These are phyloP conservation scores for Boletus rex-veris DNA, from an alignment of 768 basidiomycete species.

Conservation along the genomic window DNA sequence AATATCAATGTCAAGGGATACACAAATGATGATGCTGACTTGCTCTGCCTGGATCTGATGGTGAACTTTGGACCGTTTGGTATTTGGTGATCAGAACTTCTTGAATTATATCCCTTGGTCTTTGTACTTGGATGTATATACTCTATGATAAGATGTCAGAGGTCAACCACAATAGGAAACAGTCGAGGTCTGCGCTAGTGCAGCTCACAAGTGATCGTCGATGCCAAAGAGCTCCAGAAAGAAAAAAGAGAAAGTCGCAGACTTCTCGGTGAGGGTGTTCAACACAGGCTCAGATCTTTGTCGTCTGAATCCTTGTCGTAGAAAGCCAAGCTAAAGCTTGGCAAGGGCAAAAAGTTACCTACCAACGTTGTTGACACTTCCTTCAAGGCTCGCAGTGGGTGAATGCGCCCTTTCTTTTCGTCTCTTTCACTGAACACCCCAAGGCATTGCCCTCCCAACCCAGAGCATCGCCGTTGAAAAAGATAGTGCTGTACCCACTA, in stretches of 20 bases:
- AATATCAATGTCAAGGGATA: constrained; percentile 62
- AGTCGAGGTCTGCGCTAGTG: background rate
- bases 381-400: constrained; percentile 89
- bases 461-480: constrained; percentile 71
- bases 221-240: constrained; percentile 91
- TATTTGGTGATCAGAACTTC: constrained; percentile 23
- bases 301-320: constrained; percentile 30
- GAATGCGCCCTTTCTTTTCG: background rate
- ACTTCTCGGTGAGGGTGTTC: constrained; percentile 63
- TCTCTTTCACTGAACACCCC: constrained; percentile 7
- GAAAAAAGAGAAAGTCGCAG: constrained; percentile 81
- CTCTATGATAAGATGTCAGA: background rate
- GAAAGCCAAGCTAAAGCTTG: constrained; percentile 97
- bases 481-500: constrained; percentile 58
- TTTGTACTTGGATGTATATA: constrained; percentile 7
- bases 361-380: constrained; percentile 92
- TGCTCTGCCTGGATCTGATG: constrained; percentile 77
- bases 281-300: background rate
- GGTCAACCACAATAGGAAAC: constrained; percentile 8
- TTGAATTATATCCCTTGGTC: background rate
- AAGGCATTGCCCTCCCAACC: constrained; percentile 86
- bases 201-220: background rate
- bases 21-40: constrained; percentile 65
- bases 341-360: constrained; percentile 83
- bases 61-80: constrained; percentile 66